Conservation (phyloP, 2,329 filamentous ascomycete species). For the Ophiostoma australiae region DNA sequence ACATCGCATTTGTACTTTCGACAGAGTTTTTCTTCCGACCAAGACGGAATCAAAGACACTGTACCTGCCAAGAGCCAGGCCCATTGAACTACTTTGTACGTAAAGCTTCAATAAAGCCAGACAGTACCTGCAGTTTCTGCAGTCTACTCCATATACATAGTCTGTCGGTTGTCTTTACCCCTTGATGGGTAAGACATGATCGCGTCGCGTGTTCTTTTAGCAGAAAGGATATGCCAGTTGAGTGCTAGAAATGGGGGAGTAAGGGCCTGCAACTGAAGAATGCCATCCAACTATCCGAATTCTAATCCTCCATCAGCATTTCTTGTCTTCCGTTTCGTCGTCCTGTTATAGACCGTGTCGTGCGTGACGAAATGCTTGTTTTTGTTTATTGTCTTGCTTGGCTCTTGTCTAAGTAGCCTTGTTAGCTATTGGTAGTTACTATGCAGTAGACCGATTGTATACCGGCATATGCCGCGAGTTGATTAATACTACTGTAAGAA, state of each 20-base stretch:
- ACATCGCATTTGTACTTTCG: neutral
- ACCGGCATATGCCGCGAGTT: too few relatives aligned
- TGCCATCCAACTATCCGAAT: neutral
- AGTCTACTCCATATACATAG: neutral
- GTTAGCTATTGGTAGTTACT: too few relatives aligned
- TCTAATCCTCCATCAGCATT: neutral
- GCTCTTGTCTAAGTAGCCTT: too few relatives aligned
- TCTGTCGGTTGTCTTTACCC: neutral
- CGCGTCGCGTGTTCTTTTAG: slow-evolving; percentile 14
- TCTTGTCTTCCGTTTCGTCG: neutral
- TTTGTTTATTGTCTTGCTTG: too few relatives aligned
- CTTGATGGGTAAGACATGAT: slow-evolving; percentile 8
- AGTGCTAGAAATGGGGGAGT: neutral
- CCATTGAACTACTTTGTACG: neutral
- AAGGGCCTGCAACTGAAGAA: neutral
- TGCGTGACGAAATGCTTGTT: neutral
- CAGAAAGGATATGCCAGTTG: neutral
- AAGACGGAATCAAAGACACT: neutral
- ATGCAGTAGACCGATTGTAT: too few relatives aligned
- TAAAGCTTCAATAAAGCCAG: too few relatives aligned
- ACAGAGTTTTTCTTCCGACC: too few relatives aligned
- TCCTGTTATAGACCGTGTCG: neutral
- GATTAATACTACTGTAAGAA: too few relatives aligned
- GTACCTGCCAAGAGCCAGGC: neutral
- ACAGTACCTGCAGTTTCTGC: too few relatives aligned